Base-by-base conservation (phyloP, 2,329 filamentous ascomycete genomes). In the Cercospora zeae-maydis region DNA sequence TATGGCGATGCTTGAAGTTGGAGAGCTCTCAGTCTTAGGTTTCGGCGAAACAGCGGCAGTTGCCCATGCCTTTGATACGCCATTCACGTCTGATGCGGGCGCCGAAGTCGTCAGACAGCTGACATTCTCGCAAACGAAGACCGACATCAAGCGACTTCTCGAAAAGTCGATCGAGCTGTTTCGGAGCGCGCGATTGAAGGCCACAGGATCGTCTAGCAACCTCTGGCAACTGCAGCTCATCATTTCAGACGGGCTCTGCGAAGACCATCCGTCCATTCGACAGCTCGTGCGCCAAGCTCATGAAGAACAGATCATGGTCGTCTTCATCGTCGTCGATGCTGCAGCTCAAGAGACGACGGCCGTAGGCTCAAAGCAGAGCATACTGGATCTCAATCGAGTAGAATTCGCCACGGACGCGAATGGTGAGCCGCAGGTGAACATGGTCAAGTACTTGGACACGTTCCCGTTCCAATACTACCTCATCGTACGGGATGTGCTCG, bases 381-480 rank as follows among this genome's bases (percentile, higher is more conserved):
- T 99, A 65, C 78, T 98, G 72, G 92, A 97, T 75, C 82, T 98
- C 71, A 92, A 92, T 75, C 89, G 92, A 77, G 93, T 92, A 37
- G 87, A 87, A 74, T 97, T 98, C 73, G 85, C 89, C 67, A 84
- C 84, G 63, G 88, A 91, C 72, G 81, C 77, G 16, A 87, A 79
- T 79, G 88, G 80, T 65, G 84, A 87, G 72, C 82, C 82, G 76
- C 82, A 82, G 74, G 85, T 97, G 61, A 88, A 89, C 71, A 92
- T 96, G 76, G 89, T 92, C 80, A 87, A 91, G 72, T 99, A 99
- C 75, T 84, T 99, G 70, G 96, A 99, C 76, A 89, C 88, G 7
- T 99, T 99, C 77, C 95, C 96, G 0, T 99, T 99, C 79, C 88
- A 90, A 75, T 99, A 97, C 80, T 99, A 98, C 75, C 80, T 99